Conservation (phyloP, 768 basidiomycete species). For the Tremella yokohamensis region DNA sequence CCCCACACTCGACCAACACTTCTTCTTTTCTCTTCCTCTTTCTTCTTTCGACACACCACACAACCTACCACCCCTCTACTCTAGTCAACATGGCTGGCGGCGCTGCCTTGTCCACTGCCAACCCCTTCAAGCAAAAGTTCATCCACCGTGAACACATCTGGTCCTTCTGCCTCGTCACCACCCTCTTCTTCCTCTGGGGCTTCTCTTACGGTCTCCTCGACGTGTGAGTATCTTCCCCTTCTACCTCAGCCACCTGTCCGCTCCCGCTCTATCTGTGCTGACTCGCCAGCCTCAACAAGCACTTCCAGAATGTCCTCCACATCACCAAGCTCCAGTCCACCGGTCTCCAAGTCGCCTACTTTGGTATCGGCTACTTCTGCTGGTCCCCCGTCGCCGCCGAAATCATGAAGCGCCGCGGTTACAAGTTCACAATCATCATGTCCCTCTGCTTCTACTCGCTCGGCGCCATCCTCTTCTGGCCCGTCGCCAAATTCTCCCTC, state of each 20-base stretch:
- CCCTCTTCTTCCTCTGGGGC: slow-evolving; percentile 70
- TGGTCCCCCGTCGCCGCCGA: slow-evolving; percentile 50
- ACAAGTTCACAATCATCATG: slow-evolving; percentile 57
- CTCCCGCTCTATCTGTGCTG: no score
- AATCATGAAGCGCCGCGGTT: slow-evolving; percentile 58
- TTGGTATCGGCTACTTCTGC: slow-evolving; percentile 35
- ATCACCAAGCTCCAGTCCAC: slow-evolving; percentile 70
- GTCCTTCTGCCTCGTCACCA: slow-evolving; percentile 67
- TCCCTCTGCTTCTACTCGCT: slow-evolving; percentile 43
- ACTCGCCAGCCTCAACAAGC: slow-evolving; percentile 52
- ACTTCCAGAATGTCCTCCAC: slow-evolving; percentile 68
- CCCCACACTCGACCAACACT: not conserved
- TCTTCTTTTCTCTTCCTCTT: not conserved
- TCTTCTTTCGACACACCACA: slow-evolving; percentile 53
- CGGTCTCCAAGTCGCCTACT: slow-evolving; percentile 68
- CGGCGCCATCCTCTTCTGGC: slow-evolving; percentile 78
- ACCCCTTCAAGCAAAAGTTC: slow-evolving; percentile 45
- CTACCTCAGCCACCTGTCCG: no score
- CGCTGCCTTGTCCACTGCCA: slow-evolving; percentile 38
- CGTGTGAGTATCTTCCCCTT: slow-evolving; percentile 5
- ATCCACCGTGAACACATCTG: slow-evolving; percentile 48
- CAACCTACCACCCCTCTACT: no score
- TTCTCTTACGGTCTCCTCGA: slow-evolving; percentile 48
- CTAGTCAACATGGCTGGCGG: slow-evolving; percentile 44
- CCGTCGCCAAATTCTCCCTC: slow-evolving; percentile 61